Conservation (phyloP, 1,139 yeast genomes). For the Geotrichum cucujoidarum region DNA sequence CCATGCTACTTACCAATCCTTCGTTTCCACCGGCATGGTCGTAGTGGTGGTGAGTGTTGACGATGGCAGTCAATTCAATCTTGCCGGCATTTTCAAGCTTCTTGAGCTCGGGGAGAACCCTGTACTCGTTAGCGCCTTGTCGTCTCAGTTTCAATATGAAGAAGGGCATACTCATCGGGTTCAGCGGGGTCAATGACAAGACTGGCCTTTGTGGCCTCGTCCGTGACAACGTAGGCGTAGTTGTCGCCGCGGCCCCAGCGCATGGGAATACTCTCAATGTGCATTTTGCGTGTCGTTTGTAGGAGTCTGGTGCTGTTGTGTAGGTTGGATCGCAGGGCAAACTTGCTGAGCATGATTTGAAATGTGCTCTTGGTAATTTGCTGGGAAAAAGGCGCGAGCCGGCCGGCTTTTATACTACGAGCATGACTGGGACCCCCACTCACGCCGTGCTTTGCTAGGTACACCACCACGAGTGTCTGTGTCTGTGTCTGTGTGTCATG, state of each 20-base stretch:
- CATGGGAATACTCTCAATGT: conserved; percentile 77
- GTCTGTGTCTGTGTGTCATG: no score
- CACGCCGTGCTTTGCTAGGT: no score
- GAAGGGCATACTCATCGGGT: conserved; percentile 49
- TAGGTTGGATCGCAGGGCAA: no score
- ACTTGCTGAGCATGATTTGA: background rate
- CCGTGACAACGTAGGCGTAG: conserved; percentile 75
- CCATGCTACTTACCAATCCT: conserved; percentile 32
- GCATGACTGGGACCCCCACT: no score
- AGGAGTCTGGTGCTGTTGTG: no score
- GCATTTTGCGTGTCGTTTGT: conserved; percentile 54
- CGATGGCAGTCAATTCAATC: conserved; percentile 60
- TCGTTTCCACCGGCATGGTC: conserved; percentile 92
- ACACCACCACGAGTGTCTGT: no score
- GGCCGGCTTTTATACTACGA: background rate
- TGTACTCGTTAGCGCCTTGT: conserved; percentile 7
- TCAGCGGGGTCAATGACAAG: conserved; percentile 94
- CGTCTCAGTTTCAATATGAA: background rate
- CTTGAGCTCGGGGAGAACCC: conserved; percentile 40
- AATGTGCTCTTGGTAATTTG: background rate
- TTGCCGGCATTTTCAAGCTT: conserved; percentile 37
- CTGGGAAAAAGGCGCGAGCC: background rate
- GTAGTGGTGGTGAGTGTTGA: conserved; percentile 91
- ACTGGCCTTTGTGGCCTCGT: conserved; percentile 59
- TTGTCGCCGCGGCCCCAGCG: conserved; percentile 94